phyloP scores from a whole-genome alignment of 208 protist species.

The Leishmania turanica region DNA sequence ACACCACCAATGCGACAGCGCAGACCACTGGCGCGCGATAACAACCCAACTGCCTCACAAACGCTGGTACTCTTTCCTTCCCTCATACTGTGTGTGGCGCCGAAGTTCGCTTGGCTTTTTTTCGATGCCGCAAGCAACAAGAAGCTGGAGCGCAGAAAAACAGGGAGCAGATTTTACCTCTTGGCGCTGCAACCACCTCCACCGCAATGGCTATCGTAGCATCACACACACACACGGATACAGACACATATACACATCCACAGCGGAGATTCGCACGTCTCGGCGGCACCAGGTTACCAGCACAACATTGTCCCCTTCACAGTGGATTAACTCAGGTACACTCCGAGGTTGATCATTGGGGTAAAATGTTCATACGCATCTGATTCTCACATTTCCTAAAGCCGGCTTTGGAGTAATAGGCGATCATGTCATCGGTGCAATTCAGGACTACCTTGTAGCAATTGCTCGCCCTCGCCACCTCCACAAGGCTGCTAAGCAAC shows the following conservation, averaged over 20 bases:
- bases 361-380: slow-evolving; percentile 62
- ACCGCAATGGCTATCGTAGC: no score
- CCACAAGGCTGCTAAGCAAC: slow-evolving; percentile 51
- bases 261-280: not conserved
- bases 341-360: not conserved
- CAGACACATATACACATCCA: not conserved
- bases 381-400: slow-evolving; percentile 66
- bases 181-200: no score
- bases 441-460: slow-evolving; percentile 92
- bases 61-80: not conserved
- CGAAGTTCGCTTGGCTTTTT: not conserved
- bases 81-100: not conserved
- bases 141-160: not conserved
- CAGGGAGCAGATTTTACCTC: not conserved
- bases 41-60: not conserved
- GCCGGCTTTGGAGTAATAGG: slow-evolving; percentile 74
- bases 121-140: not conserved
- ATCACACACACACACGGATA: not conserved
- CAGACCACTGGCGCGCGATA: not conserved
- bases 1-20: not conserved
- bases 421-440: slow-evolving; percentile 46
- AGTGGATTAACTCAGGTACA: not conserved
- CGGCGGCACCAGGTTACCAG: not conserved
- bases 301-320: not conserved
- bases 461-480: slow-evolving; percentile 38